A percentile compares a stretch with the other conserved stretches of the same genome.
These are phyloP conservation scores for Funneliformis geosporum DNA, from an alignment of 192 early-diverging fungal species.

Conservation along the genomic window DNA sequence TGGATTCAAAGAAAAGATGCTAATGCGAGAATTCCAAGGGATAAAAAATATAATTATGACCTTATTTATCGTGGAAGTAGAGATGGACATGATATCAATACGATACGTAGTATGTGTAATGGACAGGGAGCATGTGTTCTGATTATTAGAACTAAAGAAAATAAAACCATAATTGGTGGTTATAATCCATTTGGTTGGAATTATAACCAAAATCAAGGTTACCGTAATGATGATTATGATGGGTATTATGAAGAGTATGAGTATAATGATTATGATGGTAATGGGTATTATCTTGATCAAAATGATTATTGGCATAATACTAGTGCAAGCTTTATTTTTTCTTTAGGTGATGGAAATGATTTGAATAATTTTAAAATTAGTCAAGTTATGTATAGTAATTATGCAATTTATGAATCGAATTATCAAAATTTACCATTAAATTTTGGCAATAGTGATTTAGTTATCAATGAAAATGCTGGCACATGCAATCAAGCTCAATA, in stretches of 20 bases:
- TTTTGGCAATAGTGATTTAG: neutral
- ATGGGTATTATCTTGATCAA: too few species aligned
- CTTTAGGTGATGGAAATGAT: too few species aligned
- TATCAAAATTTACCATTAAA: too few species aligned
- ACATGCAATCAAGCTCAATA: neutral
- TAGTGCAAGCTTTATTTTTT: too few species aligned
- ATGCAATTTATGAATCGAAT: neutral
- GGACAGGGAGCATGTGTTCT: neutral
- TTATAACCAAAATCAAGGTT: too few species aligned
- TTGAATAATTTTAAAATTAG: neutral
- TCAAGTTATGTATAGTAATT: neutral
- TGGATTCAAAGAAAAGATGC: neutral
- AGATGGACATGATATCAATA: neutral
- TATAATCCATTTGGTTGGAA: too few species aligned
- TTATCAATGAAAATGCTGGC: neutral
- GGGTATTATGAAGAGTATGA: too few species aligned
- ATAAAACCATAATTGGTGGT: neutral
- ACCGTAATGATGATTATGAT: too few species aligned
- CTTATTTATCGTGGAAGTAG: neutral
- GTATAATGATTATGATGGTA: too few species aligned
- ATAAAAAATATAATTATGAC: neutral
- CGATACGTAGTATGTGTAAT: neutral
- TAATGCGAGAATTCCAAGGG: neutral
- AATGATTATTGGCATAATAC: too few species aligned
- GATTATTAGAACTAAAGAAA: neutral